Evolutionary conservation across 2,329 filamentous ascomycete genomes (phyloP).

Genomic region (Fusarium sp.): DNA sequence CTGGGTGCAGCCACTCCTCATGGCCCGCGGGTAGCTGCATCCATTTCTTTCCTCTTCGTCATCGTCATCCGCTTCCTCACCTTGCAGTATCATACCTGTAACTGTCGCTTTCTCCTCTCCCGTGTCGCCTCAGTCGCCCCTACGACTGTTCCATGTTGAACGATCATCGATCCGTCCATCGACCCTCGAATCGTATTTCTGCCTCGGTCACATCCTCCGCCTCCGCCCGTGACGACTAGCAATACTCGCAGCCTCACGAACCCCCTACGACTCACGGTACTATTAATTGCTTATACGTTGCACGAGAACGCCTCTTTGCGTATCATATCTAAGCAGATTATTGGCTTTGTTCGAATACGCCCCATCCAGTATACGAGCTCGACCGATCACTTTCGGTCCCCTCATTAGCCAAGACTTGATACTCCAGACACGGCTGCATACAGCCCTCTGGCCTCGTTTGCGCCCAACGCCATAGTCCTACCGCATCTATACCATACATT

Average conservation of each 20-base stretch:
- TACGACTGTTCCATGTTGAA: conserved; percentile 17
- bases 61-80: conserved; percentile 15
- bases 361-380: conserved; percentile 50
- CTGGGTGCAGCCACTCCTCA: conserved; percentile 42
- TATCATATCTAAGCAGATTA: conserved; percentile 39
- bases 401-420: conserved; percentile 38
- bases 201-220: conserved; percentile 25
- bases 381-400: conserved; percentile 44
- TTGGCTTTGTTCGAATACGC: conserved; percentile 40
- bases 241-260: conserved; percentile 38
- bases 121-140: conserved; percentile 14
- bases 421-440: conserved; percentile 43
- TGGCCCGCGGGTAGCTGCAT: conserved; percentile 48
- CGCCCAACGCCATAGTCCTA: conserved; percentile 41
- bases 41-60: conserved; percentile 30
- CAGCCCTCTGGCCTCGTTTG: conserved; percentile 37
- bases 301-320: conserved; percentile 44
- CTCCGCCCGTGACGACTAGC: conserved; percentile 38
- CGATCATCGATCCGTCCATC: conserved; percentile 31
- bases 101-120: conserved; percentile 2
- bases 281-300: conserved; percentile 42
- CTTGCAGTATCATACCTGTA: conserved; percentile 20
- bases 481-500: conserved; percentile 33
- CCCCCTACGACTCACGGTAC: conserved; percentile 19
- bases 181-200: conserved; percentile 35